Evolutionary conservation across 768 basidiomycete species (phyloP).

Genomic region (Termitomyces titanicus): DNA sequence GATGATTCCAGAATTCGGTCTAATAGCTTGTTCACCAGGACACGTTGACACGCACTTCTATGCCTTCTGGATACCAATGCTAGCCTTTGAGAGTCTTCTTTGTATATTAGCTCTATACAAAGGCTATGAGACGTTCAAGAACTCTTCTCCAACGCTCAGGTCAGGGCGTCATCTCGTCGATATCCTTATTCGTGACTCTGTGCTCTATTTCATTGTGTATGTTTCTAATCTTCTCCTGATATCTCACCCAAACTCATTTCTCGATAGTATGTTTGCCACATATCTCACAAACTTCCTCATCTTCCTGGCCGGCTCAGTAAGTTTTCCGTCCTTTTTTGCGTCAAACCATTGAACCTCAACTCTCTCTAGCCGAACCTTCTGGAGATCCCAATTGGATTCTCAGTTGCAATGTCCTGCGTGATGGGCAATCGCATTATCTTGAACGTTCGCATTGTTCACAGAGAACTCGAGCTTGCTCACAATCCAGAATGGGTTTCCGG

Average conservation of each 20-base stretch:
- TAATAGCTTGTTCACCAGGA: conserved; percentile 40
- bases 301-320: conserved; percentile 32
- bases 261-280: conserved; percentile 47
- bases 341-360: neutral
- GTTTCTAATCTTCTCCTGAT: conserved; percentile 14
- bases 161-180: conserved; percentile 42
- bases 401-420: conserved; percentile 55
- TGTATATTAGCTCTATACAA: conserved; percentile 45
- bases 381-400: conserved; percentile 56
- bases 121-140: conserved; percentile 42
- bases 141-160: conserved; percentile 31
- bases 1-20: conserved; percentile 12
- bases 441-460: conserved; percentile 45
- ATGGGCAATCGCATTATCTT: conserved; percentile 54
- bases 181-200: conserved; percentile 53
- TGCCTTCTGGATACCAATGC: conserved; percentile 59
- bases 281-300: conserved; percentile 49
- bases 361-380: conserved; percentile 31
- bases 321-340: neutral
- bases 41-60: conserved; percentile 41
- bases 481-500: neutral
- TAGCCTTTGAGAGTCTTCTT: conserved; percentile 50
- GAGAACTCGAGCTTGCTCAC: conserved; percentile 17
- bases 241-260: neutral
- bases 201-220: conserved; percentile 56